Evolutionary conservation across 225 moss, liverwort and hornwort species (phyloP).

Genomic region (Marchantia polymorpha): DNA sequence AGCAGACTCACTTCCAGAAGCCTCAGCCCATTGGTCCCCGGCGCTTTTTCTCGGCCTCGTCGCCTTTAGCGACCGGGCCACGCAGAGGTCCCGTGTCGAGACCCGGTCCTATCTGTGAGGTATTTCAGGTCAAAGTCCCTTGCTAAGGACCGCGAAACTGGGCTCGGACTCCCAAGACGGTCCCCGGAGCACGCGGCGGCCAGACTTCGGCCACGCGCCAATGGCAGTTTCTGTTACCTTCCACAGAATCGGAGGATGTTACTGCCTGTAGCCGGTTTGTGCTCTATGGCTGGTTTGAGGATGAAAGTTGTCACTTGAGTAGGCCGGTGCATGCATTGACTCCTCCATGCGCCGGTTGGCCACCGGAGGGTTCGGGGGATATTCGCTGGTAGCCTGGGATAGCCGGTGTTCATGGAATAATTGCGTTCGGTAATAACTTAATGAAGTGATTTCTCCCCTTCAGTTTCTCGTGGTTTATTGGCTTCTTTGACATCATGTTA

Average conservation of each 20-base stretch:
- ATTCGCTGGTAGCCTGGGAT: not conserved
- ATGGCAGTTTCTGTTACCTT: not conserved
- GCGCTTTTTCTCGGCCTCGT: not conserved
- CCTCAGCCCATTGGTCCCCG: not conserved
- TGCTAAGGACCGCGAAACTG: not conserved
- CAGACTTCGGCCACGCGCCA: slow-evolving; percentile 6
- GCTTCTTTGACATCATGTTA: no score
- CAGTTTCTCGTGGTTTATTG: no score
- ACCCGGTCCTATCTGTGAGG: not conserved
- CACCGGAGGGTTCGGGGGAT: not conserved
- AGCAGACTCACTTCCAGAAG: not conserved
- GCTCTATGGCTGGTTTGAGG: no score
- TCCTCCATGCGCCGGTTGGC: not conserved
- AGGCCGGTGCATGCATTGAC: not conserved
- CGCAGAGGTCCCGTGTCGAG: not conserved
- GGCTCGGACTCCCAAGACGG: not conserved
- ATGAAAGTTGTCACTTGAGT: not conserved
- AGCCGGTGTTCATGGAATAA: not conserved
- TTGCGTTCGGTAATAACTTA: not conserved
- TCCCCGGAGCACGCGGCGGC: slow-evolving; percentile 4
- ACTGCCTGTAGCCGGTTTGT: not conserved
- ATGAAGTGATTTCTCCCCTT: no score
- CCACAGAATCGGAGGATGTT: not conserved
- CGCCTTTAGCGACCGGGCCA: not conserved
- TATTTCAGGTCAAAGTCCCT: not conserved